These are phyloP conservation scores for Sutorius australiensis DNA, from an alignment of 768 basidiomycete genomes.

Conservation along the genomic window DNA sequence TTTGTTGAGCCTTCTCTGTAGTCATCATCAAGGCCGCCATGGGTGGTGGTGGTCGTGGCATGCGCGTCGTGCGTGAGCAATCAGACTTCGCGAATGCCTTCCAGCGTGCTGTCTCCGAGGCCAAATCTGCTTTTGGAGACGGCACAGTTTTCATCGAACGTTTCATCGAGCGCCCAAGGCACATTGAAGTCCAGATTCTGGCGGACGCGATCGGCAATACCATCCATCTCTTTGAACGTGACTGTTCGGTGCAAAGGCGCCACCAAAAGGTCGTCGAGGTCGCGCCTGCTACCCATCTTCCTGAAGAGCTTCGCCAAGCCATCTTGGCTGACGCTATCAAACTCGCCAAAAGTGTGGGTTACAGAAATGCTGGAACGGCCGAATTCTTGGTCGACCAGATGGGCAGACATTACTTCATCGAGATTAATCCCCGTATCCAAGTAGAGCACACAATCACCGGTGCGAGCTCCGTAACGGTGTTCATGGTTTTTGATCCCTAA, in stretches of 20 bases:
- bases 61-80: constrained; percentile 97
- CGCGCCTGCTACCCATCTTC: constrained; percentile 91
- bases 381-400: constrained; percentile 98
- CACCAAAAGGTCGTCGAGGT: constrained; percentile 99
- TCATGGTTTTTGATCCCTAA: neutral
- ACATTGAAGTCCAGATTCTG: constrained; percentile 95
- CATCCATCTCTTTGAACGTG: constrained; percentile 97
- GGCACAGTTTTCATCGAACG: constrained; percentile 99
- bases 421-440: constrained; percentile 99
- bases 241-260: constrained; percentile 96
- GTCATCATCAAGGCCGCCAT: constrained; percentile 99
- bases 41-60: constrained; percentile 98
- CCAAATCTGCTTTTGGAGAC: constrained; percentile 95
- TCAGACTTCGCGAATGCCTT: constrained; percentile 87
- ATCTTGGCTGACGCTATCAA: constrained; percentile 91
- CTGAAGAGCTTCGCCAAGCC: constrained; percentile 85
- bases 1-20: constrained; percentile 27
- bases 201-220: constrained; percentile 92
- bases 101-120: constrained; percentile 90
- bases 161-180: constrained; percentile 92
- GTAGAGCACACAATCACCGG: constrained; percentile 99
- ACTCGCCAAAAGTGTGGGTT: constrained; percentile 88
- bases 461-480: constrained; percentile 30
- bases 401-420: constrained; percentile 98
- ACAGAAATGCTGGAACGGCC: constrained; percentile 95